Conservation (phyloP, 108 stramenopile genomes). For the Nitzschia sp. region DNA sequence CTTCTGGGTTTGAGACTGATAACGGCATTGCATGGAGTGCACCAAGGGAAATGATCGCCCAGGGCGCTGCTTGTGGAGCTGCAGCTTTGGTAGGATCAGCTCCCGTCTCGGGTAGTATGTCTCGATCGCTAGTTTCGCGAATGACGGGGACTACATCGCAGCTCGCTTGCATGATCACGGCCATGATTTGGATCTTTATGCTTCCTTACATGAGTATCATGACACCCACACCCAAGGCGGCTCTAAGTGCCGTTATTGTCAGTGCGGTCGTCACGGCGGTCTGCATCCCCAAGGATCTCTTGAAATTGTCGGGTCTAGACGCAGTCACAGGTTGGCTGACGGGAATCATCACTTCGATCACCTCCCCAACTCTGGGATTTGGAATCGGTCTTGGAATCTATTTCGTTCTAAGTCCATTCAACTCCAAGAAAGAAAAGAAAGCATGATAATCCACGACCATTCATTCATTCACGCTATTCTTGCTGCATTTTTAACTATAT, state of each 20-base stretch:
- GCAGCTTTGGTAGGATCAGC: slow-evolving; percentile 74
- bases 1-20: slow-evolving; percentile 78
- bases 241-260: slow-evolving; percentile 75
- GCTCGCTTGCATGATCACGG: slow-evolving; percentile 71
- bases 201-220: slow-evolving; percentile 85
- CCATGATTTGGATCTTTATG: slow-evolving; percentile 71
- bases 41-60: slow-evolving; percentile 73
- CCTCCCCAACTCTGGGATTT: slow-evolving; percentile 76
- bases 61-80: slow-evolving; percentile 69
- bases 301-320: slow-evolving; percentile 63
- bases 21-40: slow-evolving; percentile 77
- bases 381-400: slow-evolving; percentile 55
- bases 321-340: slow-evolving; percentile 64
- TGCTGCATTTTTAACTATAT: no score
- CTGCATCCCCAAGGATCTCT: slow-evolving; percentile 58
- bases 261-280: slow-evolving; percentile 75
- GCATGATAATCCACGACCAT: not conserved
- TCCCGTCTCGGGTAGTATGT: slow-evolving; percentile 77
- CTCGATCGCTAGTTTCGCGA: slow-evolving; percentile 71
- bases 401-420: slow-evolving; percentile 28
- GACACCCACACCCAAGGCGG: slow-evolving; percentile 75
- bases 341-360: slow-evolving; percentile 60
- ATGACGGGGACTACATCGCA: slow-evolving; percentile 80
- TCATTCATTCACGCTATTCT: not conserved
- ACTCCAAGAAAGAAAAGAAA: slow-evolving; percentile 40